phyloP scores from a whole-genome alignment of 108 stramenopile genomes.

The Nitzschia palea region DNA sequence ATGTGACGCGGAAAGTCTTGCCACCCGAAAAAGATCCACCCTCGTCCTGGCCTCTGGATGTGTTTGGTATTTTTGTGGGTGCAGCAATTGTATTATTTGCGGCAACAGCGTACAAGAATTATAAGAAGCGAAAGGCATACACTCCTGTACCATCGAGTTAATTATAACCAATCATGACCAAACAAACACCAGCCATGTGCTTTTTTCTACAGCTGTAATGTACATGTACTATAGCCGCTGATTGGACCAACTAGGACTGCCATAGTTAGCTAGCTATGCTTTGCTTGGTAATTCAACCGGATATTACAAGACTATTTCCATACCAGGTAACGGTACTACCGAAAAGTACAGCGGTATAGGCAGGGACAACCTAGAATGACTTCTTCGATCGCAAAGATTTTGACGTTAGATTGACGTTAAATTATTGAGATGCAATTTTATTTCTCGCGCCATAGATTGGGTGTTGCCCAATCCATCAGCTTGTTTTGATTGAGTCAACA shows the following conservation, averaged over 20 bases:
- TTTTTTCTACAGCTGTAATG: background rate
- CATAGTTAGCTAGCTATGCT: background rate
- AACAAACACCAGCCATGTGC: background rate
- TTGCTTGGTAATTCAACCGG: background rate
- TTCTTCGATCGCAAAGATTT: too few species aligned
- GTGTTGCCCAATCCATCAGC: too few species aligned
- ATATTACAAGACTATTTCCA: background rate
- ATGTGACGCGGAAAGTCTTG: conserved; percentile 4
- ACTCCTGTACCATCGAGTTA: conserved; percentile 6
- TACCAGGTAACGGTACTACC: too few species aligned
- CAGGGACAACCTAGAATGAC: too few species aligned
- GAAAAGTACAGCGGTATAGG: too few species aligned
- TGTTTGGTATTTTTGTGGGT: conserved; percentile 20
- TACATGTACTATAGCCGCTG: background rate
- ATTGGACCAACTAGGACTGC: background rate
- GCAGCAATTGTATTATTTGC: conserved; percentile 15
- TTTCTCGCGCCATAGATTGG: too few species aligned
- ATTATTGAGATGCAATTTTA: too few species aligned
- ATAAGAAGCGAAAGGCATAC: conserved; percentile 15
- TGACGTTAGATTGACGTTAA: too few species aligned
- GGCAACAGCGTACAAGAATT: conserved; percentile 18
- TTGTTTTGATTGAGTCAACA: too few species aligned
- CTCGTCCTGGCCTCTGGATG: conserved; percentile 16
- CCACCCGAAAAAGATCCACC: conserved; percentile 35
- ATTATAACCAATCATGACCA: too few species aligned